A percentile compares a stretch with the other conserved stretches of the same genome.
Conservation (phyloP, 257 asterid species). For the Ilex asprella region DNA sequence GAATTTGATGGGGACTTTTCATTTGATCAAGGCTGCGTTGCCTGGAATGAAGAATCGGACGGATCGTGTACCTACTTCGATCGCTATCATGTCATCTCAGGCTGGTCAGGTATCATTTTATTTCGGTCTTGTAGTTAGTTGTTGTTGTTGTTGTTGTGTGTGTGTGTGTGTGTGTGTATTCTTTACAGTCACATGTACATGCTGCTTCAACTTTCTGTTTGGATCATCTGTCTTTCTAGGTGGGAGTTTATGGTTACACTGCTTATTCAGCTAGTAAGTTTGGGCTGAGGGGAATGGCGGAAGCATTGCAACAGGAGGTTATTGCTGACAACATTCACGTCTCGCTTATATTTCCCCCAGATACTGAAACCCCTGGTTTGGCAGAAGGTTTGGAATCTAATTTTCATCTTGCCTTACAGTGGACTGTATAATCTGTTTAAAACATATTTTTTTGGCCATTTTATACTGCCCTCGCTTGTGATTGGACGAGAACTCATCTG, state of each 20-base stretch:
- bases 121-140: neutral
- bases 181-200: neutral
- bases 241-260: constrained; percentile 90
- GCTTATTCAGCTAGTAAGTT: constrained; percentile 96
- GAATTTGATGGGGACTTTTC: constrained; percentile 71
- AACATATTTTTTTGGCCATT: too few species aligned
- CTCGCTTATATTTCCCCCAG: constrained; percentile 91
- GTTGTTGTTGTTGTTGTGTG: too few species aligned
- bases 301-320: constrained; percentile 87
- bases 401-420: neutral
- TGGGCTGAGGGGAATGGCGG: constrained; percentile 95
- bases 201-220: neutral
- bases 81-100: constrained; percentile 92
- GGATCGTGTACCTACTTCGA: constrained; percentile 66
- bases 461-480: too few species aligned
- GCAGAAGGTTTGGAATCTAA: constrained; percentile 50
- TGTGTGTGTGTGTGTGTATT: neutral
- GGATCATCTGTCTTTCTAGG: constrained; percentile 33
- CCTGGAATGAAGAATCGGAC: constrained; percentile 70
- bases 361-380: constrained; percentile 94
- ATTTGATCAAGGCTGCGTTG: constrained; percentile 86
- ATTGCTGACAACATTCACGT: constrained; percentile 78
- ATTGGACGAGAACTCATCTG: too few species aligned
- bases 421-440: constrained; percentile 5
- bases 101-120: constrained; percentile 73